Evolutionary conservation across 108 stramenopile species (phyloP).

Genomic region (Schizochytrium sp.): DNA sequence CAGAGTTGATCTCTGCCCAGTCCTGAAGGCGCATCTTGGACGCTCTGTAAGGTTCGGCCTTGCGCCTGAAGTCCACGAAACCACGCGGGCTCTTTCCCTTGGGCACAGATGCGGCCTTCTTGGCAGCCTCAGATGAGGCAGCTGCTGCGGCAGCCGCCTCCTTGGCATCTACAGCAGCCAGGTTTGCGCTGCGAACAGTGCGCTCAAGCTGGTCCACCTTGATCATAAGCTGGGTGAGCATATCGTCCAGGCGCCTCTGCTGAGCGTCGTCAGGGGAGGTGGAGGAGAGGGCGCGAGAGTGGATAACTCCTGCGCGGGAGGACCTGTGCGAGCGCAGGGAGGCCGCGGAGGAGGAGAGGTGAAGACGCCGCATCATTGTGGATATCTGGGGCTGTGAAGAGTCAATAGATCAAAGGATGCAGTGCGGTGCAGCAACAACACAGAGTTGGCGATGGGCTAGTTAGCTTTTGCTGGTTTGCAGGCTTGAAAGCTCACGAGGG

Average conservation of each 20-base stretch:
- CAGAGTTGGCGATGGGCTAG: no score
- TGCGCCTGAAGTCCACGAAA: slow-evolving; percentile 87
- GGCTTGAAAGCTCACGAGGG: no score
- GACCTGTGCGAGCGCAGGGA: no score
- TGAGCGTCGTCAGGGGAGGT: neutral
- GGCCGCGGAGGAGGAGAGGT: no score
- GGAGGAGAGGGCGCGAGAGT: neutral
- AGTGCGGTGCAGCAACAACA: no score
- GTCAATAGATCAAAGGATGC: no score
- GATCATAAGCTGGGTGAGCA: slow-evolving; percentile 46
- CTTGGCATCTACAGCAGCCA: neutral
- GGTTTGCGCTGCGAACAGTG: neutral
- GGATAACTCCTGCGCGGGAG: no score
- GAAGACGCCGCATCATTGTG: no score
- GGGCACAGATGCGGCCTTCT: neutral
- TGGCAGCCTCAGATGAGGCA: neutral
- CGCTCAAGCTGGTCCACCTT: slow-evolving; percentile 41
- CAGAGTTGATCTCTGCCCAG: slow-evolving; percentile 95
- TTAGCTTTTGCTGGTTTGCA: no score
- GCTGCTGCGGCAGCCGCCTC: neutral
- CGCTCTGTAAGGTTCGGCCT: slow-evolving; percentile 93
- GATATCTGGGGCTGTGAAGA: no score
- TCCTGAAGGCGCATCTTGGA: slow-evolving; percentile 89
- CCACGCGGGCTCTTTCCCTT: slow-evolving; percentile 47
- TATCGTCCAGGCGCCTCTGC: slow-evolving; percentile 18